Conservation (phyloP, 805 yeast genomes). For the Spathaspora girioi region DNA sequence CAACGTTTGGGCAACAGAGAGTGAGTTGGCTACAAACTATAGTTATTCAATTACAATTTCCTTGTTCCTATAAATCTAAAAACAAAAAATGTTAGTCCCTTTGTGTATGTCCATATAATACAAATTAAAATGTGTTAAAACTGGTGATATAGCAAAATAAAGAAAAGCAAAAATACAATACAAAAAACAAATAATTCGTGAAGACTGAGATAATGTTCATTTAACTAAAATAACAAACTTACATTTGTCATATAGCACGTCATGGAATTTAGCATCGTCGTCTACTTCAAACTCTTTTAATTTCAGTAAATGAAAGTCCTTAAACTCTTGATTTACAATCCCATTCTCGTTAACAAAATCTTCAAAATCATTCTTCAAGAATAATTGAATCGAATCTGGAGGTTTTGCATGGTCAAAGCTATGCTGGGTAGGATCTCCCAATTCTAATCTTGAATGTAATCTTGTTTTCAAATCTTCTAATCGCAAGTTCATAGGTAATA, state of each 20-base stretch:
- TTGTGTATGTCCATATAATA: slow-evolving; percentile 1
- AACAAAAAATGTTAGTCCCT: neutral
- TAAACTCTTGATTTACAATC: slow-evolving; percentile 24
- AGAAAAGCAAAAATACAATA: neutral
- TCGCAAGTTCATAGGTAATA: slow-evolving; percentile 47
- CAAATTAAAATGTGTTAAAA: neutral
- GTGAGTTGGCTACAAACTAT: too few species aligned
- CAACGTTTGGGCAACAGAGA: too few species aligned
- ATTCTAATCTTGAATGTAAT: slow-evolving; percentile 44
- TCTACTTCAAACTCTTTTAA: slow-evolving; percentile 35
- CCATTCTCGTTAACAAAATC: slow-evolving; percentile 31
- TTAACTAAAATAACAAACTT: slow-evolving; percentile 31
- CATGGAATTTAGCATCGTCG: slow-evolving; percentile 37
- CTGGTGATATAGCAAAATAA: too few species aligned
- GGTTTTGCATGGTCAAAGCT: slow-evolving; percentile 9
- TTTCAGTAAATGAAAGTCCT: slow-evolving; percentile 20
- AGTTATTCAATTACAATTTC: neutral
- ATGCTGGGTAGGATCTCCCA: slow-evolving; percentile 26
- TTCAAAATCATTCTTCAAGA: slow-evolving; percentile 40
- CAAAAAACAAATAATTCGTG: neutral
- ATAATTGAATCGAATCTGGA: slow-evolving; percentile 26
- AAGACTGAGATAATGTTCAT: neutral
- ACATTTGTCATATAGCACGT: slow-evolving; percentile 39
- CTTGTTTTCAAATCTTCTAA: slow-evolving; percentile 49
- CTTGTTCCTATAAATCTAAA: neutral